Base-by-base conservation (phyloP, 371 early-diverging fungal species). In the Vairimorpha apis region DNA sequence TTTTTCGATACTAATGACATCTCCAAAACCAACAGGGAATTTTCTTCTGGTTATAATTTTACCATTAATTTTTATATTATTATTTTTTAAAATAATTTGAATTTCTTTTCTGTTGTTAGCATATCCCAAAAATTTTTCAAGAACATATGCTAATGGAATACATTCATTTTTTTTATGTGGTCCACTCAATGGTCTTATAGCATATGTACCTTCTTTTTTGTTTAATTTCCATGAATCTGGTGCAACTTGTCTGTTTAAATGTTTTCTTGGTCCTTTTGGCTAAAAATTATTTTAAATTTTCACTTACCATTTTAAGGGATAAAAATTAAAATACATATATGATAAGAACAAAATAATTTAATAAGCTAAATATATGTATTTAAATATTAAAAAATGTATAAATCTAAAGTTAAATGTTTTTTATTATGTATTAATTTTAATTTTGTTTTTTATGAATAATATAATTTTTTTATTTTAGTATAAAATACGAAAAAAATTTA, bases 151-250 rank as follows among this genome's bases (percentile, higher is more conserved):
- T 75, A 99, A 87, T 68, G 97, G 99, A 82, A 99, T 88, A 87
- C 93, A 95, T 86, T 95, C 96, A 82, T 92, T 90, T 78, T 90
- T 88, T 89, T 93, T 94, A 91, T 99, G 97, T 77, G 99, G 96
- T 86, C 99, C 99, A 80, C 94, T 85, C 75, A 90, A 89, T 77
- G 97, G 95, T 85, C 92, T 88, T 74, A 97, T 94, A 74, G 99
- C 97, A 87, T 89, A 95, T 76, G 90, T 90, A 70, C 94, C 95
- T 83, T 91, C 89, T 53, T 93, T 88, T 87, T 99, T 99, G 90
- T 95, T 95, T 81, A 99, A 89, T 92, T 96, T 94, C 99, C 99
- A 99, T 88, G 94, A 93, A 88, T 90, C 92, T 86, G 97, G 97
- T 75, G 98, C 97, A 82, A 87, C 88, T 82, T 97, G 89, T 86